phyloP scores from a whole-genome alignment of 225 moss, liverwort and hornwort genomes.

The Ulota crispa region DNA sequence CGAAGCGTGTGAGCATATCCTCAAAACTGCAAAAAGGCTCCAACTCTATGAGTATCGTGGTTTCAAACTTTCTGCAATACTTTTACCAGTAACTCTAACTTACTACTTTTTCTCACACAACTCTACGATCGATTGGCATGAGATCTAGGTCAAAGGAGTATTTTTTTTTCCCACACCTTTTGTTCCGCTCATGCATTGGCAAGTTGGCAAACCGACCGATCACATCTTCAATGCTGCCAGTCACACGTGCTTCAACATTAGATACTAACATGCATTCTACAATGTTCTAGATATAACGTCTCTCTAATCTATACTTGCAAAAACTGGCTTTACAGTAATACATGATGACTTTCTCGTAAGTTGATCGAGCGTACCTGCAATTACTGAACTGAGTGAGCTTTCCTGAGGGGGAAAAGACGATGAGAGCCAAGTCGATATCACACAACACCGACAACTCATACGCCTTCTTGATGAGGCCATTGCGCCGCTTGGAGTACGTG shows the following conservation, averaged over 20 bases:
- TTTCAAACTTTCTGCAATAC: too few relatives aligned
- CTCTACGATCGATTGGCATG: background rate
- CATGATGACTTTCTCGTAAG: background rate
- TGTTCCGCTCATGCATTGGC: slow-evolving; percentile 66
- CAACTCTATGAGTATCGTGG: background rate
- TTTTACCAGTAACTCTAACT: background rate
- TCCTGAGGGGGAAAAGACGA: slow-evolving; percentile 63
- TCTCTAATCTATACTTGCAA: background rate
- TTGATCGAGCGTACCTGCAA: slow-evolving; percentile 46
- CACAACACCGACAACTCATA: slow-evolving; percentile 63
- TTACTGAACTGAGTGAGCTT: slow-evolving; percentile 63
- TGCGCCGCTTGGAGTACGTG: slow-evolving; percentile 63
- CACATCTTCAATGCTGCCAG: slow-evolving; percentile 58
- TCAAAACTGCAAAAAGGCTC: slow-evolving; percentile 41
- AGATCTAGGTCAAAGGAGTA: background rate
- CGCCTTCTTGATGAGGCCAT: slow-evolving; percentile 68
- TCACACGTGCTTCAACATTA: background rate
- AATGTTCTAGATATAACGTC: background rate
- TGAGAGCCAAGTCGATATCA: slow-evolving; percentile 63
- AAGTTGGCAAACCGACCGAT: slow-evolving; percentile 64
- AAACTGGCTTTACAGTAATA: slow-evolving; percentile 14
- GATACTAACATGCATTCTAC: background rate
- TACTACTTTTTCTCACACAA: too few relatives aligned
- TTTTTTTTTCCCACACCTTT: slow-evolving; percentile 34
- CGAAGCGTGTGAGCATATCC: slow-evolving; percentile 63